phyloP scores from a whole-genome alignment of 2,329 filamentous ascomycete species.

The Rasamsonia emersonii region DNA sequence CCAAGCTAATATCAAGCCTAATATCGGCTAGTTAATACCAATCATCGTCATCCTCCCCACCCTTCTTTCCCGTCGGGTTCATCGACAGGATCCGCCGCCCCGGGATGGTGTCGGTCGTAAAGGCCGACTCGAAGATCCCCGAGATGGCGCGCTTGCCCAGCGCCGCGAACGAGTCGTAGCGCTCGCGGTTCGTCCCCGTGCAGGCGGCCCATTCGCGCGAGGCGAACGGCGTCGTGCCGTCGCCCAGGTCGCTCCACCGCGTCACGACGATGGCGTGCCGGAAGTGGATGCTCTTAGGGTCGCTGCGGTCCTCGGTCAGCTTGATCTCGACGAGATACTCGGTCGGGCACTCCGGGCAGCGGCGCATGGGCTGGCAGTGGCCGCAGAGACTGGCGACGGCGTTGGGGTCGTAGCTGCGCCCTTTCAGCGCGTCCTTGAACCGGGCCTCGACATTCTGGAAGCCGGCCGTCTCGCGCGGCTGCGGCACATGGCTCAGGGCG shows the following conservation, averaged over 20 bases:
- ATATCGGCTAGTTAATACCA: constrained; percentile 52
- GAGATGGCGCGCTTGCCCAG: constrained; percentile 49
- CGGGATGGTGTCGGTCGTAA: constrained; percentile 46
- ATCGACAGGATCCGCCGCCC: constrained; percentile 50
- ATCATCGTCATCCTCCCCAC: constrained; percentile 46
- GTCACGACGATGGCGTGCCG: constrained; percentile 54
- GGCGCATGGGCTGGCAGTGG: constrained; percentile 49
- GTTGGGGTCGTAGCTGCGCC: constrained; percentile 24
- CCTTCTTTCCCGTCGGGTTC: constrained; percentile 48
- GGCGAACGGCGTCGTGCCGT: constrained; percentile 40
- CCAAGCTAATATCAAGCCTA: too few relatives aligned
- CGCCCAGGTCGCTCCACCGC: constrained; percentile 53
- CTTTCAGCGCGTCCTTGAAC: constrained; percentile 25
- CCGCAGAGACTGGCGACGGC: constrained; percentile 44
- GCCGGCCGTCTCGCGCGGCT: constrained; percentile 30
- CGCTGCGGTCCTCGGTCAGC: constrained; percentile 46
- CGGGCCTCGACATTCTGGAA: constrained; percentile 35
- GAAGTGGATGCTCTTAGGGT: constrained; percentile 38
- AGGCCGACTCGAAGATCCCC: constrained; percentile 51
- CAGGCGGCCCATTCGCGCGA: constrained; percentile 50
- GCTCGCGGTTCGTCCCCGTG: constrained; percentile 32
- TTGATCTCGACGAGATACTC: constrained; percentile 56
- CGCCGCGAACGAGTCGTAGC: constrained; percentile 46
- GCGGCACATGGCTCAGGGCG: constrained; percentile 49
- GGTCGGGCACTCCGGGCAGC: constrained; percentile 54